These are phyloP conservation scores for Rhodamnia argentea DNA, from an alignment of 345 rosid genomes.

Conservation along the genomic window DNA sequence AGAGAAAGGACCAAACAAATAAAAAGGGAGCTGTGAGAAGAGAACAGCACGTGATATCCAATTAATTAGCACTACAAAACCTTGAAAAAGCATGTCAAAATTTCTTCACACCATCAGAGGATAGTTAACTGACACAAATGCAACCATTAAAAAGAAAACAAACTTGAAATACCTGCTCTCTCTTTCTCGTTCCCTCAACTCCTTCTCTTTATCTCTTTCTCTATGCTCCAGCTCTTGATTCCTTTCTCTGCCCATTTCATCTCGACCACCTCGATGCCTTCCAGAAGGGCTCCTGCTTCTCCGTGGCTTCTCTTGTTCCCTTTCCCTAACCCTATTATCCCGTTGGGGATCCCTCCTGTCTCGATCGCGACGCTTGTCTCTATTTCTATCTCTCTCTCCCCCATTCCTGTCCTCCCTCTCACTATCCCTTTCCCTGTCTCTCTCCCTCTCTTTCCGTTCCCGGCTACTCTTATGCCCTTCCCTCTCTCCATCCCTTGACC, in stretches of 20 bases:
- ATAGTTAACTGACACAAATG: neutral
- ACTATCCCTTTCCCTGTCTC: constrained; percentile 41
- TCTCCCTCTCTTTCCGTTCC: constrained; percentile 47
- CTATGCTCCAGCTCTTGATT: constrained; percentile 47
- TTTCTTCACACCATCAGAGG: neutral
- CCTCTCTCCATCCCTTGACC: constrained; percentile 71
- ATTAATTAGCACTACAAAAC: neutral
- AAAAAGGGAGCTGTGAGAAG: neutral
- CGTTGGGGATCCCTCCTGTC: constrained; percentile 19
- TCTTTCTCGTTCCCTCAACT: constrained; percentile 49
- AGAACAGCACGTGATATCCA: neutral
- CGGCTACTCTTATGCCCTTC: constrained; percentile 49
- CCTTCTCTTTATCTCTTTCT: constrained; percentile 53
- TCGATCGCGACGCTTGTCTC: constrained; percentile 30
- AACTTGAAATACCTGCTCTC: constrained; percentile 53
- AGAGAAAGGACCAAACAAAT: neutral
- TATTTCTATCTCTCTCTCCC: constrained; percentile 15
- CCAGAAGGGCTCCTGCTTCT: constrained; percentile 55
- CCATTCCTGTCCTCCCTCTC: constrained; percentile 39
- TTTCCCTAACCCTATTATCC: constrained; percentile 24
- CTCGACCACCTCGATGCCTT: constrained; percentile 34
- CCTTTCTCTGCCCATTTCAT: constrained; percentile 32
- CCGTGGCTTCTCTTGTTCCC: constrained; percentile 32
- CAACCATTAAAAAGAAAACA: neutral
- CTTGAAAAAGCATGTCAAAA: neutral